Percentiles rank a stretch among this genome's conserved stretches.
phyloP scores from a whole-genome alignment of 2,329 filamentous ascomycete species.

The Monosporascus cannonballus region DNA sequence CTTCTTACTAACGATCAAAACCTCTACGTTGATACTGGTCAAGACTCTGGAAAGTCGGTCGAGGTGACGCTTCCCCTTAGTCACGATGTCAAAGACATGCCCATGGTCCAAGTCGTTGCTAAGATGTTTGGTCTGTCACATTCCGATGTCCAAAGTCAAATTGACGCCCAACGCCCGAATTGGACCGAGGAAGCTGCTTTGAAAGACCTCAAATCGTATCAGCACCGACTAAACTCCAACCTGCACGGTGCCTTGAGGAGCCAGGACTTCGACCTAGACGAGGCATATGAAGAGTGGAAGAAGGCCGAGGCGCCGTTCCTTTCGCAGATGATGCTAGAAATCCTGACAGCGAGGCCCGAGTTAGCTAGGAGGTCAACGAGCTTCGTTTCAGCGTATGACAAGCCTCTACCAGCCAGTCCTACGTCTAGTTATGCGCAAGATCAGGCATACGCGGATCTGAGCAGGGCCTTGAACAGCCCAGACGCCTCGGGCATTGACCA shows the following conservation, averaged over 20 bases:
- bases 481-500: conserved; percentile 53
- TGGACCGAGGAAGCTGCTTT: conserved; percentile 94
- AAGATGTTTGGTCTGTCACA: conserved; percentile 77
- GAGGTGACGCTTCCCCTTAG: conserved; percentile 79
- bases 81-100: conserved; percentile 96
- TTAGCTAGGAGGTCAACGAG: conserved; percentile 70
- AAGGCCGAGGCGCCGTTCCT: conserved; percentile 81
- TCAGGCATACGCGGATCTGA: conserved; percentile 46
- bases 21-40: conserved; percentile 57
- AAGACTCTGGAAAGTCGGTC: conserved; percentile 58
- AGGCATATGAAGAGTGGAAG: conserved; percentile 85
- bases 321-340: conserved; percentile 88
- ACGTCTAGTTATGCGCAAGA: conserved; percentile 43
- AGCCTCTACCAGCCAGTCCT: conserved; percentile 52
- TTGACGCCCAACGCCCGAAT: conserved; percentile 69
- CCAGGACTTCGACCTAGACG: conserved; percentile 85
- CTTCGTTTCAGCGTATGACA: conserved; percentile 38
- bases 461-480: conserved; percentile 43
- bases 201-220: conserved; percentile 88
- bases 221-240: conserved; percentile 77
- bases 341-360: conserved; percentile 79
- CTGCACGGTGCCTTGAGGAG: conserved; percentile 70
- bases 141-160: conserved; percentile 77
- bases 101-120: conserved; percentile 79
- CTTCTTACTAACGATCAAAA: conserved; percentile 91